Percentiles rank a stretch among this genome's conserved stretches.
Evolutionary conservation across 2,329 filamentous ascomycete genomes (phyloP).

Genomic region (Aureobasidium melanogenum): DNA sequence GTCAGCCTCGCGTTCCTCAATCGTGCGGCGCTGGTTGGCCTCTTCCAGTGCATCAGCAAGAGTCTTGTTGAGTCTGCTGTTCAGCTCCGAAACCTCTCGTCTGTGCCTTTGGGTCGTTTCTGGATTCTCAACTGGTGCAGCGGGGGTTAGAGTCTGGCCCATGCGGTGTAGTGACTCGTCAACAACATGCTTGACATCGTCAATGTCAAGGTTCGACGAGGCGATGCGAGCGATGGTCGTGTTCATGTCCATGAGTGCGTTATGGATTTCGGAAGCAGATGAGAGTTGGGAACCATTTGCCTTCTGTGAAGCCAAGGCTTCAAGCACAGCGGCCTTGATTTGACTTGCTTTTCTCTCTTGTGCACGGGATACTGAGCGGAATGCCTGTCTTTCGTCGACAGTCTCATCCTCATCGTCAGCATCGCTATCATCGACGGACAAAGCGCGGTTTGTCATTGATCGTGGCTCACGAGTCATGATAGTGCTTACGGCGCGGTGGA

Average conservation of each 20-base stretch:
- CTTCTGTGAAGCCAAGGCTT: constrained; percentile 49
- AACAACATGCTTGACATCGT: constrained; percentile 31
- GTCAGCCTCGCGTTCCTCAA: constrained; percentile 37
- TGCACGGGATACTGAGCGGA: constrained; percentile 65
- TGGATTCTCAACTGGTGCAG: constrained; percentile 21
- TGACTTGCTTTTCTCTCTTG: constrained; percentile 75
- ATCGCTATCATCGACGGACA: constrained; percentile 65
- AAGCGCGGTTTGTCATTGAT: constrained; percentile 28
- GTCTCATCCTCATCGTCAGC: constrained; percentile 62
- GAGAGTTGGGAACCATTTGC: not conserved
- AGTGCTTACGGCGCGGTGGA: constrained; percentile 44
- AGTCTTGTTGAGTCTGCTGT: constrained; percentile 25
- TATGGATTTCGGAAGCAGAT: constrained; percentile 32
- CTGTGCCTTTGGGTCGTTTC: constrained; percentile 20
- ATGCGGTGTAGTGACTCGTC: constrained; percentile 26
- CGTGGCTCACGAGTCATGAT: constrained; percentile 4
- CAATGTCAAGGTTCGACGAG: constrained; percentile 35
- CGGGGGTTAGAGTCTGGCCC: constrained; percentile 20
- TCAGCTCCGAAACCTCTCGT: constrained; percentile 22
- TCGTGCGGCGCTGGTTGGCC: constrained; percentile 31
- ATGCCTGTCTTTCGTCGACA: constrained; percentile 55
- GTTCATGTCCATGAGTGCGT: constrained; percentile 40
- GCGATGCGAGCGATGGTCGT: constrained; percentile 38
- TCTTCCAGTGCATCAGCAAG: constrained; percentile 31
- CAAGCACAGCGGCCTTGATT: constrained; percentile 51